phyloP scores from a whole-genome alignment of 371 early-diverging fungal species.

The Gilbertella persicaria region DNA sequence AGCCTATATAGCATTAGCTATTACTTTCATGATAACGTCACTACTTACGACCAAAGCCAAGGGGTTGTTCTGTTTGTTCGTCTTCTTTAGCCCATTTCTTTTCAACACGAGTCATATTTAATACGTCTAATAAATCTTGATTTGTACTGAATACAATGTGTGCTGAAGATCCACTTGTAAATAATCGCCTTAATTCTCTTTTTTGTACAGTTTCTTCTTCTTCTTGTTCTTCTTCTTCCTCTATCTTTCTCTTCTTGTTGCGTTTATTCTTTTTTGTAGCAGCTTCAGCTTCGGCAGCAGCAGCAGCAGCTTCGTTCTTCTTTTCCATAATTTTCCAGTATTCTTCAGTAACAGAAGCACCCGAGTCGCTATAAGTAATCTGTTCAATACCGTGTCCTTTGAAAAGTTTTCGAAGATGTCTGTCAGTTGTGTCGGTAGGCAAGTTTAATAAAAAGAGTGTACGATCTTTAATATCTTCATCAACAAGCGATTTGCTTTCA shows the following conservation, averaged over 20 bases:
- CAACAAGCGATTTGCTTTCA: slow-evolving; percentile 54
- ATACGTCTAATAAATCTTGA: slow-evolving; percentile 60
- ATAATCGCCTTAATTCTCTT: slow-evolving; percentile 33
- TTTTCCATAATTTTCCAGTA: slow-evolving; percentile 23
- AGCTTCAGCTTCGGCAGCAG: slow-evolving; percentile 8
- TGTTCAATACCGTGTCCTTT: slow-evolving; percentile 58
- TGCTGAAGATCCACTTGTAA: slow-evolving; percentile 65
- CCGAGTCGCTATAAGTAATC: slow-evolving; percentile 43
- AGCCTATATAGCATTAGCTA: slow-evolving; percentile 30
- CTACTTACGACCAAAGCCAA: slow-evolving; percentile 58
- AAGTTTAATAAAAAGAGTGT: slow-evolving; percentile 83
- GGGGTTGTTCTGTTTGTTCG: slow-evolving; percentile 43
- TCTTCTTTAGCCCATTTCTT: slow-evolving; percentile 64
- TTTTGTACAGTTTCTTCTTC: slow-evolving; percentile 10
- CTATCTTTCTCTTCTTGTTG: slow-evolving; percentile 15
- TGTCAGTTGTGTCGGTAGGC: slow-evolving; percentile 78
- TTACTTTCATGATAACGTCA: too few species aligned
- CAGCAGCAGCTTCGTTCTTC: slow-evolving; percentile 13
- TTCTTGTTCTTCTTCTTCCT: slow-evolving; percentile 24
- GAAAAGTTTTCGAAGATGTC: slow-evolving; percentile 77
- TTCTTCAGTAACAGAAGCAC: slow-evolving; percentile 20
- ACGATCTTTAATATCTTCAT: slow-evolving; percentile 59
- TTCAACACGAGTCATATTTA: slow-evolving; percentile 64
- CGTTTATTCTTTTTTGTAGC: slow-evolving; percentile 31
- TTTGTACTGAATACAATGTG: slow-evolving; percentile 77